Evolutionary conservation across 306 rosid species (phyloP), one percentile per base, ranked within the genome.

Genomic region (Styphnolobium japonicum): DNA sequence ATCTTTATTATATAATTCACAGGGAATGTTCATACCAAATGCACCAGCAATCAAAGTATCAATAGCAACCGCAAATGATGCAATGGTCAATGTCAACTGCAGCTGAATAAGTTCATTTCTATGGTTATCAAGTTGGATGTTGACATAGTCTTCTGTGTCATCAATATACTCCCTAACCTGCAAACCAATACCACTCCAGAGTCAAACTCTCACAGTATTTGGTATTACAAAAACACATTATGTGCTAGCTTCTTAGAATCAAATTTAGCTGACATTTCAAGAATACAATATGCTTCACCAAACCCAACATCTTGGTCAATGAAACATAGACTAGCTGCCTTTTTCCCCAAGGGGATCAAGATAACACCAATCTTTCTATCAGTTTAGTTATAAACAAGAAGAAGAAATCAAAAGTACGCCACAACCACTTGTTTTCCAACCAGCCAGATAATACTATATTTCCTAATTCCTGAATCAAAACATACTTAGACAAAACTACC

Each of bases 81-180:
- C 99, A 74, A 93, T 96, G 22, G 98, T 91, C 89, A 93, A 67
- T 29, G 91, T 93, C 92, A 96, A 86, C 80, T 96, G 98, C 70
- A 93, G 97, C 84, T 96, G 98, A 88, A 96, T 96, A 78, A 96
- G 98, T 81, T 96, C 98, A 12, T 96, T 96, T 81, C 97, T 81
- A 33, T 96, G 99, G 88, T 92, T 96, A 86, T 96, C 98, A 36
- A 96, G 99, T 83, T 95, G 98, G 75, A 95, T 95, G 81, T 93
- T 95, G 62, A 95, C 97, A 10, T 93, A 96, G 77, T 96, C 99
- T 82, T 96, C 99, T 10, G 99, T 96, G 87, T 93, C 98, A 58
- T 93, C 99, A 10, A 96, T 93, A 84, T 96, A 96, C 83, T 96
- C 98, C 56, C 98, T 90, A 19, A 95, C 98, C 98, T 95, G 87